phyloP scores from a whole-genome alignment of 441 rosid species.

The Gossypium davidsonii region DNA sequence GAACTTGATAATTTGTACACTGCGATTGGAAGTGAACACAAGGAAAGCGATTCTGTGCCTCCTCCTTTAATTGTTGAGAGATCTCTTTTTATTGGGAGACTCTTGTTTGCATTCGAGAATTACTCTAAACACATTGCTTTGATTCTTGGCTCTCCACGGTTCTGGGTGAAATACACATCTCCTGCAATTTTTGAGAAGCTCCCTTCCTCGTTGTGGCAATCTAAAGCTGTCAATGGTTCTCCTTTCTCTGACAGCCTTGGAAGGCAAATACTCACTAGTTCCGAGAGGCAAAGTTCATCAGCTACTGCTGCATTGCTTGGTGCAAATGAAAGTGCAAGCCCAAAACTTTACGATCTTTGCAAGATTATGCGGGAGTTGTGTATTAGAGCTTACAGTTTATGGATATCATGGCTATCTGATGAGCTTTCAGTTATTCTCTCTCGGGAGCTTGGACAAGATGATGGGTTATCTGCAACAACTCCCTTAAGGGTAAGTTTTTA shows the following conservation, averaged over 20 bases:
- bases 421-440: conserved; percentile 79
- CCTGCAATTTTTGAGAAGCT: conserved; percentile 63
- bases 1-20: conserved; percentile 56
- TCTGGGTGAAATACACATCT: conserved; percentile 70
- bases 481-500: conserved; percentile 60
- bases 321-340: conserved; percentile 76
- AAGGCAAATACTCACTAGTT: conserved; percentile 40
- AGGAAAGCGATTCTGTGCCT: conserved; percentile 34
- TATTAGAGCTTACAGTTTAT: conserved; percentile 77
- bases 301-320: conserved; percentile 84
- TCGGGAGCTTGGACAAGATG: conserved; percentile 66
- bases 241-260: conserved; percentile 42
- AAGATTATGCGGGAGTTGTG: conserved; percentile 58
- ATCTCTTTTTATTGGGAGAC: conserved; percentile 88
- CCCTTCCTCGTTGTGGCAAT: conserved; percentile 52
- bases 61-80: conserved; percentile 71
- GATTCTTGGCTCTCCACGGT: conserved; percentile 87
- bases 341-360: conserved; percentile 63
- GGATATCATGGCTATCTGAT: conserved; percentile 86
- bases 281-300: conserved; percentile 61
- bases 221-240: conserved; percentile 40
- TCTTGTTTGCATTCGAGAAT: conserved; percentile 74
- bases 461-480: conserved; percentile 71
- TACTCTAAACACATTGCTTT: conserved; percentile 79
- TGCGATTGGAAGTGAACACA: conserved; percentile 40